Percentiles rank a stretch among this genome's conserved stretches.
phyloP scores from a whole-genome alignment of 164 flowering plant genomes.

The Sextonia rubra region DNA sequence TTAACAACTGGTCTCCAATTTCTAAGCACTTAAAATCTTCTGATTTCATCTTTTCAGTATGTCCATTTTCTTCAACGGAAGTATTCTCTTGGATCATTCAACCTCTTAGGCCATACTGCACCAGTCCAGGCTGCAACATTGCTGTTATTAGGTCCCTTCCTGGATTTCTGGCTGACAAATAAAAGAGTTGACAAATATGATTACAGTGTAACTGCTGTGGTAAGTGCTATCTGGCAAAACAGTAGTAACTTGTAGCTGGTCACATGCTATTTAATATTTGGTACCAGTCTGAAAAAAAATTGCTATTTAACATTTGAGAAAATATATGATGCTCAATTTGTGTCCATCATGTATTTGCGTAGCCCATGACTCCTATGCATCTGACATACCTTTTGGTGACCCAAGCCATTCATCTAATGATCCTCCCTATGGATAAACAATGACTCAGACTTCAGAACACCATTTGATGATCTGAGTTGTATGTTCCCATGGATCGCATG shows the following conservation, averaged over 20 bases:
- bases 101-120: constrained; percentile 83
- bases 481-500: no score
- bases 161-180: constrained; percentile 75
- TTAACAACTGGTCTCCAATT: not conserved
- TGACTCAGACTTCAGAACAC: no score
- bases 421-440: no score
- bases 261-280: no score
- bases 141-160: constrained; percentile 67
- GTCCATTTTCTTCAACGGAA: constrained; percentile 75
- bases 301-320: no score
- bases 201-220: constrained; percentile 42
- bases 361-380: no score
- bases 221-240: constrained; percentile 26
- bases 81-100: constrained; percentile 81
- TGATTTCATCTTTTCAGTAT: constrained; percentile 46
- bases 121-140: constrained; percentile 79
- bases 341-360: no score
- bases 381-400: no score
- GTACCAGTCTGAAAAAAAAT: no score
- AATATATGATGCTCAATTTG: no score
- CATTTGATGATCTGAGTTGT: no score
- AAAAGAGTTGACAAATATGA: constrained; percentile 52
- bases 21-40: not conserved
- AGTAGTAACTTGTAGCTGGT: not conserved
- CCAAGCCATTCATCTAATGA: no score